These are phyloP conservation scores for Citrullus amarus DNA, from an alignment of 306 rosid genomes.

Conservation along the genomic window DNA sequence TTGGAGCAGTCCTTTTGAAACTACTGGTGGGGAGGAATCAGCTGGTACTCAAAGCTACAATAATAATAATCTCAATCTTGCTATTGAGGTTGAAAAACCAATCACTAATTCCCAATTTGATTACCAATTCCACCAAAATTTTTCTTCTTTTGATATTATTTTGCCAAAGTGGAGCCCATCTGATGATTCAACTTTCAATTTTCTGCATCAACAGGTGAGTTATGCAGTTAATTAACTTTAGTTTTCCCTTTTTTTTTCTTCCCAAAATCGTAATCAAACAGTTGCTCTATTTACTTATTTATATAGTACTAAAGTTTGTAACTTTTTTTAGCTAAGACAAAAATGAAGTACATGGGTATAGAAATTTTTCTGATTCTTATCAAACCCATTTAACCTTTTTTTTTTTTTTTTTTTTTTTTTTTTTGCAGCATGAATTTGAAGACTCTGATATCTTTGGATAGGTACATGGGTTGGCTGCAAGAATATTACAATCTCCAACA, in stretches of 20 bases:
- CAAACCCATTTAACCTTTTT: not conserved
- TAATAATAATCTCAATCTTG: conserved; percentile 3
- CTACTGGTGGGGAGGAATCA: conserved; percentile 39
- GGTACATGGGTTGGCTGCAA: conserved; percentile 32
- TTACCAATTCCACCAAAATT: conserved; percentile 12
- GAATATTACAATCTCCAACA: conserved; percentile 29
- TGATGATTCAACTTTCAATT: conserved; percentile 28
- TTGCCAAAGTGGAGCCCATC: conserved; percentile 48
- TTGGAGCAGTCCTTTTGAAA: conserved; percentile 49
- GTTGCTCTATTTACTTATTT: not conserved
- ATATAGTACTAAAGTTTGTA: not conserved
- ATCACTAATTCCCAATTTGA: conserved; percentile 11
- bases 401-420: conserved; percentile 2
- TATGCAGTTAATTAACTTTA: not conserved
- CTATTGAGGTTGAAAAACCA: conserved; percentile 31
- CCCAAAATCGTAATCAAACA: not conserved
- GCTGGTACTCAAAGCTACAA: conserved; percentile 27
- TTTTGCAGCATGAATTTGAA: conserved; percentile 67
- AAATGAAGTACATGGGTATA: not conserved
- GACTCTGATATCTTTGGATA: conserved; percentile 35
- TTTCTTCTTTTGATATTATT: conserved; percentile 13
- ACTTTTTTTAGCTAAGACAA: not conserved
- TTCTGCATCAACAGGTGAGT: conserved; percentile 52
- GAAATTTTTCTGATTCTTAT: not conserved
- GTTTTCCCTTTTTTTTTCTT: not conserved